These are phyloP conservation scores for Epichloe coenophiala DNA, from an alignment of 2,329 filamentous ascomycete genomes.

Conservation along the genomic window DNA sequence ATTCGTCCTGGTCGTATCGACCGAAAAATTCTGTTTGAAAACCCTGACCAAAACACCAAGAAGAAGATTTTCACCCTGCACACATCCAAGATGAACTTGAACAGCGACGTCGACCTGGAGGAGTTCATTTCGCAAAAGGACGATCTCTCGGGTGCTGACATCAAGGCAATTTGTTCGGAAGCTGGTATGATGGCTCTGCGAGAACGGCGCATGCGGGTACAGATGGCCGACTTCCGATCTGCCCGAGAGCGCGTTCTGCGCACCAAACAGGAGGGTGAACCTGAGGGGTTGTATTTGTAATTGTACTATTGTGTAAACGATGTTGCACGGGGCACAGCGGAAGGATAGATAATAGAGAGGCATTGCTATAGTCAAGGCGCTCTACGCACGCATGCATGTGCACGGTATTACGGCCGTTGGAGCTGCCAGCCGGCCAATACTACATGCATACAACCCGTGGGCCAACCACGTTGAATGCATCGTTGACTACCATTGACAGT, in stretches of 20 bases:
- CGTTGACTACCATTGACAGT: neutral
- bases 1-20: constrained; percentile 97
- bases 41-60: constrained; percentile 70
- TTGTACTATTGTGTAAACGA: constrained; percentile 11
- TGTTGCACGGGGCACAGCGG: neutral
- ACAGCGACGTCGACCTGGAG: constrained; percentile 92
- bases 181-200: constrained; percentile 87
- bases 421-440: too few relatives aligned
- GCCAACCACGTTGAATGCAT: neutral
- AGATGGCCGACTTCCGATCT: constrained; percentile 95
- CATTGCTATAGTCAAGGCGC: neutral
- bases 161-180: constrained; percentile 97
- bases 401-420: neutral
- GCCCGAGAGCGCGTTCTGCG: constrained; percentile 90
- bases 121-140: constrained; percentile 99
- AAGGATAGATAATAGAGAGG: neutral
- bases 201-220: constrained; percentile 92
- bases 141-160: constrained; percentile 90
- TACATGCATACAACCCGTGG: too few relatives aligned
- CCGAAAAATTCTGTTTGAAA: constrained; percentile 76
- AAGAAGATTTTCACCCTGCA: constrained; percentile 98
- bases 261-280: constrained; percentile 97
- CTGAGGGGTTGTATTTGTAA: constrained; percentile 97
- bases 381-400: neutral
- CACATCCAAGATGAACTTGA: constrained; percentile 96